Percentiles rank a stretch among this genome's conserved stretches.
Conservation (phyloP, 1,284 basidiomycete species). For the Trametes pubescens region DNA sequence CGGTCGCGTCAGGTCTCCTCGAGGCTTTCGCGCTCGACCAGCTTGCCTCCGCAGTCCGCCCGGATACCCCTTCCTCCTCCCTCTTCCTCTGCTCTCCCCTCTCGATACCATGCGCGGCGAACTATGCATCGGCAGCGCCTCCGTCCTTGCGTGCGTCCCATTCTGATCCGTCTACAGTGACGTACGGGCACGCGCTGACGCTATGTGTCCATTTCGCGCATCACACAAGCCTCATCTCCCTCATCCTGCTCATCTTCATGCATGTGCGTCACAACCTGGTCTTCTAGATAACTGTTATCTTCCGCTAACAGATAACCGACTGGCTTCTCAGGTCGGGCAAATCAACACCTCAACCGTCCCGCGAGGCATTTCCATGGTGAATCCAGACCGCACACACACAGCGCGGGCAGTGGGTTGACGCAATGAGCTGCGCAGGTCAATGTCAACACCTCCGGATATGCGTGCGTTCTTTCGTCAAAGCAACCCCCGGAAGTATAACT, state of each 20-base stretch:
- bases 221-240: conserved; percentile 61
- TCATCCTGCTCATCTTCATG: conserved; percentile 79
- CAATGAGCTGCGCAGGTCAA: conserved; percentile 56
- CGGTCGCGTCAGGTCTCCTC: conserved; percentile 34
- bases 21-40: conserved; percentile 27
- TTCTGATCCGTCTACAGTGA: conserved; percentile 41
- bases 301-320: conserved; percentile 21
- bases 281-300: conserved; percentile 35
- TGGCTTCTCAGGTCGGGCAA: conserved; percentile 71
- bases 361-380: conserved; percentile 76
- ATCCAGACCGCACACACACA: conserved; percentile 29
- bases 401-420: conserved; percentile 30
- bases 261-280: conserved; percentile 59
- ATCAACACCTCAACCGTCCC: conserved; percentile 79
- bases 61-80: conserved; percentile 41
- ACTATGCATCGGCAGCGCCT: conserved; percentile 72
- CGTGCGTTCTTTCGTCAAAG: conserved; percentile 51
- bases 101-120: conserved; percentile 66
- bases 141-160: conserved; percentile 71
- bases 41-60: conserved; percentile 32
- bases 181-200: conserved; percentile 12
- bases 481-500: conserved; percentile 16
- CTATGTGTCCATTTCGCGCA: conserved; percentile 23
- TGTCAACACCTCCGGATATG: conserved; percentile 74
- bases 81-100: conserved; percentile 22